Percentiles rank a stretch among this genome's conserved stretches.
phyloP scores from a whole-genome alignment of 1,139 yeast genomes.

The Pichia sp. region DNA sequence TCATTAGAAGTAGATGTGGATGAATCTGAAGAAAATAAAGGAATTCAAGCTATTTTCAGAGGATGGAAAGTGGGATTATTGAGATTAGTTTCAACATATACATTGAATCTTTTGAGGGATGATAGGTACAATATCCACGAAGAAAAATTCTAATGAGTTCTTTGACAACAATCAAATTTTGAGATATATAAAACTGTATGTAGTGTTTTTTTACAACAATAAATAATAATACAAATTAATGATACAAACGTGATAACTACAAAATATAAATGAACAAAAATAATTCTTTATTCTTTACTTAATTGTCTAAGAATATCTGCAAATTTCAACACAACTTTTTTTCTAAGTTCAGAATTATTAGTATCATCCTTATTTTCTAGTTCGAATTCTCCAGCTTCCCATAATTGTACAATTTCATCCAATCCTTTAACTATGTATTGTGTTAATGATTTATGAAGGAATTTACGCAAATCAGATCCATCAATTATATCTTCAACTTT shows the following conservation, averaged over 20 bases:
- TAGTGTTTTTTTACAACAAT: neutral
- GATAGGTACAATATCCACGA: slow-evolving; percentile 42
- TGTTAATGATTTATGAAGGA: slow-evolving; percentile 69
- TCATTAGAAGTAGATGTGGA: slow-evolving; percentile 25
- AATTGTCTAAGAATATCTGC: slow-evolving; percentile 65
- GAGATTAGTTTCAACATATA: slow-evolving; percentile 80
- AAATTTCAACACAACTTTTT: slow-evolving; percentile 58
- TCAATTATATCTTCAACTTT: slow-evolving; percentile 50
- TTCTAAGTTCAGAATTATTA: slow-evolving; percentile 40
- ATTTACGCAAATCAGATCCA: slow-evolving; percentile 76
- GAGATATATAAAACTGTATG: neutral
- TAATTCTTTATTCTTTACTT: slow-evolving; percentile 27
- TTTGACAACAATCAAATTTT: neutral
- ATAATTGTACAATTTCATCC: slow-evolving; percentile 37
- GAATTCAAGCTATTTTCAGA: slow-evolving; percentile 56
- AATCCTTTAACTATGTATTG: slow-evolving; percentile 64
- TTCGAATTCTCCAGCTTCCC: slow-evolving; percentile 20
- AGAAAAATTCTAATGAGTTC: slow-evolving; percentile 32
- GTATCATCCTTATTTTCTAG: slow-evolving; percentile 32
- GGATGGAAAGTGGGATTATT: slow-evolving; percentile 89
- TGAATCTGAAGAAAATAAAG: slow-evolving; percentile 35
- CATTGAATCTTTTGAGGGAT: slow-evolving; percentile 58
- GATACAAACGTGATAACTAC: neutral
- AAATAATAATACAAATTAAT: neutral
- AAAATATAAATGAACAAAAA: too few species aligned